Evolutionary conservation across 2,329 filamentous ascomycete genomes (phyloP).

Genomic region (Trichoderma sp.): DNA sequence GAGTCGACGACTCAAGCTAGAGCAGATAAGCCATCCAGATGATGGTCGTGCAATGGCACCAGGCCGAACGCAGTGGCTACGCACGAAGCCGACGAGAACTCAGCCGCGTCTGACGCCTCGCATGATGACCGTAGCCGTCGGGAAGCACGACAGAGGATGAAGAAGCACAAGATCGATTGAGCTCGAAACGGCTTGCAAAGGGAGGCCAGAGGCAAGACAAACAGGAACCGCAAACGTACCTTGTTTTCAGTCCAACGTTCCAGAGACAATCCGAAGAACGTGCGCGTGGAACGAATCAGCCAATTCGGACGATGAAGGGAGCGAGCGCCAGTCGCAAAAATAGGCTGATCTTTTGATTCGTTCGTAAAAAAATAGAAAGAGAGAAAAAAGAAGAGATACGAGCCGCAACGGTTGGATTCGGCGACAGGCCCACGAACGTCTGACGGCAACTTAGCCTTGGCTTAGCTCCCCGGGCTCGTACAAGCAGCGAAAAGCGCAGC

Average conservation of each 20-base stretch:
- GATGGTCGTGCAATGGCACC: background rate
- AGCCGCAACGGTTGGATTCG: background rate
- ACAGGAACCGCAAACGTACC: slow-evolving; percentile 18
- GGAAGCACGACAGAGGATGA: slow-evolving; percentile 4
- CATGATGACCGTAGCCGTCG: background rate
- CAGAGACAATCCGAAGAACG: background rate
- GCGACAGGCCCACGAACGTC: background rate
- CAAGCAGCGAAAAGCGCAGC: background rate
- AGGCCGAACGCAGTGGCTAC: slow-evolving; percentile 8
- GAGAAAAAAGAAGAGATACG: background rate
- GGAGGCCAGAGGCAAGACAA: slow-evolving; percentile 6
- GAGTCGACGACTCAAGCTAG: background rate
- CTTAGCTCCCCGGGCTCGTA: background rate
- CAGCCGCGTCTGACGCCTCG: background rate
- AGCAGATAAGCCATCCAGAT: background rate
- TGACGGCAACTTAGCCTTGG: slow-evolving; percentile 1
- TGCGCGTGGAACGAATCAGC: slow-evolving; percentile 6
- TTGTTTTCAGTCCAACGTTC: background rate
- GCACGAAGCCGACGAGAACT: background rate
- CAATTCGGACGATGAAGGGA: background rate
- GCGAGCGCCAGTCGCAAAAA: background rate
- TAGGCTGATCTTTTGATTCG: background rate
- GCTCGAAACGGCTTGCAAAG: background rate
- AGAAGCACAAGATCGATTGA: background rate
- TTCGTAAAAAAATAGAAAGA: background rate